Conservation (phyloP, 192 early-diverging fungal genomes). For the Gigaspora rosea region DNA sequence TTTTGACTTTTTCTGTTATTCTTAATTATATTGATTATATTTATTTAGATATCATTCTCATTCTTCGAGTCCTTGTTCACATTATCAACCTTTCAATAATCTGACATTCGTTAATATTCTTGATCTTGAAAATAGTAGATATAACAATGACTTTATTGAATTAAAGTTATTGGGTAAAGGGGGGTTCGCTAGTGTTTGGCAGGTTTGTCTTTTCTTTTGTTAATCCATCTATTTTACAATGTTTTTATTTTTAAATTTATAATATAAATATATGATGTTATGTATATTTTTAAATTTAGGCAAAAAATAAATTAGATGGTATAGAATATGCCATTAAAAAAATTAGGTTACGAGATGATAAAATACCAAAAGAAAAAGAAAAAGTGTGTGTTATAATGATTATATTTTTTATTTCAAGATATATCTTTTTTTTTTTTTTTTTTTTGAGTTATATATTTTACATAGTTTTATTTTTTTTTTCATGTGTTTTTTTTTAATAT, state of each 20-base stretch:
- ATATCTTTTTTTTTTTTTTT: not conserved
- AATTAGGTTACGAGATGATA: constrained; percentile 61
- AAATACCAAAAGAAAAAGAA: constrained; percentile 35
- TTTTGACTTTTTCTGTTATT: no score
- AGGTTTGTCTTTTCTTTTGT: not conserved
- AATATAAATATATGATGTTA: not conserved
- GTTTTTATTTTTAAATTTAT: not conserved
- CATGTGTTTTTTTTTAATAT: no score
- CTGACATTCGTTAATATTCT: constrained; percentile 54
- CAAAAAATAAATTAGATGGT: constrained; percentile 86
- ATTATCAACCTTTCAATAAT: not conserved
- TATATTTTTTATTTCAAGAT: not conserved
- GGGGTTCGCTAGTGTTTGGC: constrained; percentile 86
- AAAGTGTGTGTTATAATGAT: not conserved
- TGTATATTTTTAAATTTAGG: constrained; percentile 55
- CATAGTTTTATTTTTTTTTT: not conserved
- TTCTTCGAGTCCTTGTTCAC: not conserved
- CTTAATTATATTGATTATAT: no score
- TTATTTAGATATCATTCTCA: no score
- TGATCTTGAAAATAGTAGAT: constrained; percentile 65
- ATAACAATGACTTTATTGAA: constrained; percentile 83
- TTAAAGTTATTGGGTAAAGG: constrained; percentile 81
- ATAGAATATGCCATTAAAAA: constrained; percentile 92
- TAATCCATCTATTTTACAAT: not conserved
- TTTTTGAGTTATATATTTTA: constrained; percentile 46